Evolutionary conservation across 176 grass and related monocot genomes (phyloP), one percentile per base, ranked within the genome.

Genomic region (Elaeis guineensis): DNA sequence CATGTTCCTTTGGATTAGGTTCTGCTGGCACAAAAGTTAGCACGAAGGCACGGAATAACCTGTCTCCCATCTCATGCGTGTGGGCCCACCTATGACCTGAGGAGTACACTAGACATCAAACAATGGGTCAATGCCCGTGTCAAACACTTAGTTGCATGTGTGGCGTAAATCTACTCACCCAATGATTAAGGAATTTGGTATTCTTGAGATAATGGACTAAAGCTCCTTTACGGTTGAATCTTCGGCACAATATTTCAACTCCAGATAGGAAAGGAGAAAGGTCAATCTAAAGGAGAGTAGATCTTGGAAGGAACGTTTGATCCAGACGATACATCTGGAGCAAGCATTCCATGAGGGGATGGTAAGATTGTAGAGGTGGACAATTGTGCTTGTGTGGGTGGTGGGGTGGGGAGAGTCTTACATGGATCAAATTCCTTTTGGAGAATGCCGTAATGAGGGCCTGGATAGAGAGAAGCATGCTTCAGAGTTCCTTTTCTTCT

Each of bases 181-280:
- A 39, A 61, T 61, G 58, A 61, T 39, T n/a, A 61, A 35, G 5
- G 17, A 39, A 61, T 61, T 29, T 61, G 17, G 26, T 23, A 39
- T 61, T 35, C 26, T 61, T 19, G 5, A 32, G 58, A 29, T 14
- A 61, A 61, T 60, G 16, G 58, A 28, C 16, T 32, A 61, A 61
- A 61, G 58, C 58, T 18, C 58, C 16, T 17, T 20, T 44, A 44
- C 9, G 11, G 35, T 44, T 44, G 35, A 12, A 44, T 44, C 35
- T 44, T 9, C 11, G 8, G 9, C 35, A 3, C 35, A 22, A 55
- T 55, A 55, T 55, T 21, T 55, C 54, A 55, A 22, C 54, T 55
- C 54, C 7, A 9, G 54, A 55, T 55, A 56, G 12, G 5, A 4
- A 12, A 15, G 7, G 19, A 11, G 35, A 0, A 35, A 44, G 35